Evolutionary conservation across 441 rosid genomes (phyloP).

Genomic region (Pelargonium fulgidum): DNA sequence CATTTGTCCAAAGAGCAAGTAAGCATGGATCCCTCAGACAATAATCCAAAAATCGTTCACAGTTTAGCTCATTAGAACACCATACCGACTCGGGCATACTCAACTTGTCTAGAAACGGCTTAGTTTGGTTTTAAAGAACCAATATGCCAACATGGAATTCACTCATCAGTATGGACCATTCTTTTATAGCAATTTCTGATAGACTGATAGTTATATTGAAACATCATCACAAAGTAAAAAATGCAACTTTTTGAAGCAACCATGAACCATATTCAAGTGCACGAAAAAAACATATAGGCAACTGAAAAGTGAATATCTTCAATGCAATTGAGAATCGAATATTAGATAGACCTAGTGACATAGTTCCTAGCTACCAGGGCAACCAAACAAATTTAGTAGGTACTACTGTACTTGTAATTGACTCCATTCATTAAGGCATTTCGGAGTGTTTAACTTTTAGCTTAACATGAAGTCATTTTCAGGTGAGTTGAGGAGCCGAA

Average conservation of each 20-base stretch:
- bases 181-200: background rate
- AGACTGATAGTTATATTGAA: too few species aligned
- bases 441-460: slow-evolving; percentile 5
- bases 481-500: slow-evolving; percentile 16
- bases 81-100: background rate
- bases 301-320: slow-evolving; percentile 8
- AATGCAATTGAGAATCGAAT: background rate
- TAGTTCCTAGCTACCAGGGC: slow-evolving; percentile 1
- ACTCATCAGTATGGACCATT: background rate
- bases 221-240: background rate
- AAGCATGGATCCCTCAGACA: background rate
- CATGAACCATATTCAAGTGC: background rate
- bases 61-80: background rate
- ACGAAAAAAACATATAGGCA: background rate
- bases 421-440: slow-evolving; percentile 1
- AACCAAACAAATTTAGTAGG: background rate
- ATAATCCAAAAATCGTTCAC: background rate
- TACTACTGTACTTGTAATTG: background rate
- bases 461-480: background rate
- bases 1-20: slow-evolving; percentile 12
- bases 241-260: background rate
- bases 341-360: too few species aligned
- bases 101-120: background rate
- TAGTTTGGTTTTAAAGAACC: background rate
- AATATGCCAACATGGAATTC: background rate